Base-by-base conservation (phyloP, 1,139 yeast species). In the Lodderomyces orthopsilosis region DNA sequence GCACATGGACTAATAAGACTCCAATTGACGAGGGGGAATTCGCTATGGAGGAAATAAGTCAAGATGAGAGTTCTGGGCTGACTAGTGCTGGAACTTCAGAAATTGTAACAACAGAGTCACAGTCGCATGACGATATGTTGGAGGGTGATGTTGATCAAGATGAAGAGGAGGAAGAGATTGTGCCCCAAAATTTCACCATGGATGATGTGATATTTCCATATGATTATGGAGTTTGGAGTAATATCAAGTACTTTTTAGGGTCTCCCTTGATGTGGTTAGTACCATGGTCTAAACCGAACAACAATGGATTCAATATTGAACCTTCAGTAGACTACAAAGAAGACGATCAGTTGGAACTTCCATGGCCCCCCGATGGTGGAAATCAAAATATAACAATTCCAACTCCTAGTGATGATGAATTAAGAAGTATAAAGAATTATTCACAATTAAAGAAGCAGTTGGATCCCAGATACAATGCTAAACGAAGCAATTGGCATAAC, bases 301-400 rank as follows among this genome's bases (percentile, higher is more conserved):
- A 51, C 1, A 46, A 56, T 34, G 57, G 96, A 78, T 23, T 55
- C 69, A 51, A 59, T 2, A 88, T 80, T 50, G 64, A 63, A 9
- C 79, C 75, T 50, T 46, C 51, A 4, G 80, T 79, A 51, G 87
- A 81, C 36, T 68, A 46, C 60, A 67, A 47, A 38, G 78, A 76
- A 24, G 79, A 75, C 41, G 93, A 85, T 57, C 79, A 83, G 51
- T 58, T 83, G 43, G 74, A 77, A 3, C 64, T 83, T 46, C 94
- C 90, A 1, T 89, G 96, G 95, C 96, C 96, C 0, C 94, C 95
- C 2, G 96, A 88, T 66, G 90, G 89, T 3, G 74, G 80, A 52
- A 74, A 68, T 47, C 74, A 68, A 47, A 74, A 63, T 13, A 51
- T 51, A 14, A 37, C 37, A 2, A 49, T 46, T 7, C 50, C 45